Percentiles rank a stretch among this genome's conserved stretches.
Conservation (phyloP, 108 stramenopile species). For the Cyclotella atomus region DNA sequence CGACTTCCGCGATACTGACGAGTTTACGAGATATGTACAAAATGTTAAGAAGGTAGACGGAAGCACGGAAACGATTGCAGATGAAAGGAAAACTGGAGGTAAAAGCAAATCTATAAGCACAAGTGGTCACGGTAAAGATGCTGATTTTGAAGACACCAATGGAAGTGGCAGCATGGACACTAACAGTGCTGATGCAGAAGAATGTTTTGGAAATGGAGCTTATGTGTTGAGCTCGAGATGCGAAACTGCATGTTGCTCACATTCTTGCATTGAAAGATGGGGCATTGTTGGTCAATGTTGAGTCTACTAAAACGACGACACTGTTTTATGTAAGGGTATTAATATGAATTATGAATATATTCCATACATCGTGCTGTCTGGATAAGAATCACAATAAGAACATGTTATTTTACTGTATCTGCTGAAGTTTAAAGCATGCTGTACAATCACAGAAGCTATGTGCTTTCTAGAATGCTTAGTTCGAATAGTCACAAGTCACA, state of each 20-base stretch:
- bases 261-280: not conserved
- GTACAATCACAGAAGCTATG: too few relatives aligned
- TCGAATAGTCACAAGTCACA: too few relatives aligned
- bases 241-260: not conserved
- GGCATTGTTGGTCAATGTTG: too few relatives aligned
- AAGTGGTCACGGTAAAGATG: not conserved
- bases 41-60: not conserved
- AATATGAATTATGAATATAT: too few relatives aligned
- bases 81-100: not conserved
- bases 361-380: too few relatives aligned
- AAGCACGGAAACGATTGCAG: not conserved
- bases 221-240: not conserved
- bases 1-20: not conserved
- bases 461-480: too few relatives aligned
- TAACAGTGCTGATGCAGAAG: not conserved
- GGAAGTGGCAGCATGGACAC: not conserved
- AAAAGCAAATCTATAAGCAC: not conserved
- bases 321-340: too few relatives aligned
- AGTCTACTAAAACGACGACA: too few relatives aligned
- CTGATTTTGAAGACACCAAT: not conserved
- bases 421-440: too few relatives aligned
- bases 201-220: not conserved
- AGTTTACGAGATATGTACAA: not conserved
- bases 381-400: too few relatives aligned
- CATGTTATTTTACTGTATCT: too few relatives aligned